phyloP scores from a whole-genome alignment of 371 early-diverging fungal genomes.

The Mucor lusitanicus region DNA sequence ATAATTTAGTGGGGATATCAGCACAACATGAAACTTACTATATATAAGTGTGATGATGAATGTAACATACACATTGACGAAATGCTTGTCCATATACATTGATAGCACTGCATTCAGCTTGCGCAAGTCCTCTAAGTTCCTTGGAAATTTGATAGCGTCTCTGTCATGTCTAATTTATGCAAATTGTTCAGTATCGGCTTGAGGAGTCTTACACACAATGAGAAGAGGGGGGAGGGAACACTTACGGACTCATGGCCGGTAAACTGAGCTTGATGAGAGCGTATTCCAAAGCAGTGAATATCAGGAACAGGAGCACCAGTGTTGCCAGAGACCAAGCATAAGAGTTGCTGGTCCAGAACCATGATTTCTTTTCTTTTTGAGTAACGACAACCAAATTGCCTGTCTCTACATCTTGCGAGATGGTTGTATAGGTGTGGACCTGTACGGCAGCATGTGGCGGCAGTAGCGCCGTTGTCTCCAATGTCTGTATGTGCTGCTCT shows the following conservation, averaged over 20 bases:
- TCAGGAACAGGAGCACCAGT: slow-evolving; percentile 30
- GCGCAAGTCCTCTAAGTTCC: slow-evolving; percentile 55
- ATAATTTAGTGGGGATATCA: background rate
- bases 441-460: slow-evolving; percentile 1
- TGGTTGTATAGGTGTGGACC: background rate
- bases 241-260: slow-evolving; percentile 43
- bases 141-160: slow-evolving; percentile 59
- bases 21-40: background rate
- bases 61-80: slow-evolving; percentile 54
- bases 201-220: too few relatives aligned
- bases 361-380: slow-evolving; percentile 17
- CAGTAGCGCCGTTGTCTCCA: slow-evolving; percentile 3
- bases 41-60: slow-evolving; percentile 41
- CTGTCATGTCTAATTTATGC: slow-evolving; percentile 49
- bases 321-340: slow-evolving; percentile 43
- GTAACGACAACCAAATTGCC: background rate
- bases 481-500: background rate
- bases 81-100: slow-evolving; percentile 60
- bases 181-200: background rate
- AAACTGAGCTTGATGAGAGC: slow-evolving; percentile 35
- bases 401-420: slow-evolving; percentile 9
- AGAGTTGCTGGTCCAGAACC: slow-evolving; percentile 45
- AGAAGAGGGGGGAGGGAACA: too few relatives aligned
- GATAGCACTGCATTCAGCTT: slow-evolving; percentile 56
- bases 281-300: slow-evolving; percentile 38